These are phyloP conservation scores for Trypanosoma conorhini DNA, from an alignment of 208 protist species.

Conservation along the genomic window DNA sequence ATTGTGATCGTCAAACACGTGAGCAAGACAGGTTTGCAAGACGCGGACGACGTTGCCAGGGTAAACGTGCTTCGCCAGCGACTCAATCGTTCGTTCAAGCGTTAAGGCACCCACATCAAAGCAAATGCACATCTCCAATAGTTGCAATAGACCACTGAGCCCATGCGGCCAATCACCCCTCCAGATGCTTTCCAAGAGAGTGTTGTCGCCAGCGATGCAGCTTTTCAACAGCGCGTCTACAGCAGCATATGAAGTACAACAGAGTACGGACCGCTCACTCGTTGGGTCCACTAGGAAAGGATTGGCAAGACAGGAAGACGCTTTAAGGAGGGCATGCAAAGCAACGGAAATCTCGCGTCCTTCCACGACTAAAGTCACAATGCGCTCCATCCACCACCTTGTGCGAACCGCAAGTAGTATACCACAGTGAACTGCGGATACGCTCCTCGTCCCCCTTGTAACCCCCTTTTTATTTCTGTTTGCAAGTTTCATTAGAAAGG, in stretches of 20 bases:
- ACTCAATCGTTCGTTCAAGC: background rate
- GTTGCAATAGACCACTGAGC: background rate
- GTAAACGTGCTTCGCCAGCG: background rate
- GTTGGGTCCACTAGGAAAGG: background rate
- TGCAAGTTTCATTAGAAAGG: background rate
- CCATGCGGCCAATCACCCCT: background rate
- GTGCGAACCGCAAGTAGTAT: background rate
- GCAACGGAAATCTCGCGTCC: background rate
- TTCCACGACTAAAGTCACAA: conserved; percentile 5
- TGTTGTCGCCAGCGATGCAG: background rate
- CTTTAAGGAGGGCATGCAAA: background rate
- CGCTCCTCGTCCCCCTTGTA: background rate
- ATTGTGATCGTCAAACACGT: background rate
- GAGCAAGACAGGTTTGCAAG: background rate
- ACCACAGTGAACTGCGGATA: background rate
- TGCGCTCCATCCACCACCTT: background rate
- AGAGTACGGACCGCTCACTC: background rate
- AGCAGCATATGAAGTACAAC: background rate
- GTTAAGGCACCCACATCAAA: background rate
- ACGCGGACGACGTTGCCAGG: background rate
- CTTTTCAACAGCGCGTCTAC: background rate
- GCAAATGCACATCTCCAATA: background rate
- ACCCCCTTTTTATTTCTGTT: background rate
- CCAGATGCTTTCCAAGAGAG: background rate
- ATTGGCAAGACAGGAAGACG: background rate